Conservation (phyloP, 2,329 filamentous ascomycete genomes). For the Cladobotryum protrusum region DNA sequence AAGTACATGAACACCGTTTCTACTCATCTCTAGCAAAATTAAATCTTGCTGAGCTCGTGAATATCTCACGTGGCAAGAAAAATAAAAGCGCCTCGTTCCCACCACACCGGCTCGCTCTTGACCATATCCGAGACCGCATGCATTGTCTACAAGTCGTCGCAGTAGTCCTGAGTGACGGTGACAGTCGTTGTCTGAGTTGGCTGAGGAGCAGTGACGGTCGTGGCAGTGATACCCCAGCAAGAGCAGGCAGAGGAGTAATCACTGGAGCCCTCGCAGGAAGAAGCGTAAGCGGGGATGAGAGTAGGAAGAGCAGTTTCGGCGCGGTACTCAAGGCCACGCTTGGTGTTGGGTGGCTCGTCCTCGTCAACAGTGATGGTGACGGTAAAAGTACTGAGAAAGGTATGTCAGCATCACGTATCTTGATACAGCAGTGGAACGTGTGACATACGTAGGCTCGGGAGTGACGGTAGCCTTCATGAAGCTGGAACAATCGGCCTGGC, state of each 20-base stretch:
- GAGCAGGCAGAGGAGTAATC: constrained; percentile 38
- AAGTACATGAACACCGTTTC: too few species aligned
- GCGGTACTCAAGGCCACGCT: constrained; percentile 23
- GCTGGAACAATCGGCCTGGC: constrained; percentile 35
- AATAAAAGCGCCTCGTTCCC: too few species aligned
- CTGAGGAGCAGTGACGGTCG: constrained; percentile 30
- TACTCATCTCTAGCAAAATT: too few species aligned
- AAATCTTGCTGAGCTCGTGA: too few species aligned
- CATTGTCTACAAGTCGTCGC: constrained; percentile 27
- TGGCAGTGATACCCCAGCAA: constrained; percentile 39
- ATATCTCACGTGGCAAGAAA: not conserved
- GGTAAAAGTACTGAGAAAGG: constrained; percentile 25
- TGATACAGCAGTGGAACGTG: not conserved
- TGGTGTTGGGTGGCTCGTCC: constrained; percentile 18
- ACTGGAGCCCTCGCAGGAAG: constrained; percentile 26
- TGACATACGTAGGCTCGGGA: constrained; percentile 33
- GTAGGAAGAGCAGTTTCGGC: constrained; percentile 27
- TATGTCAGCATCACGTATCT: not conserved
- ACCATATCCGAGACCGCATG: too few species aligned
- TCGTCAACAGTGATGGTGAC: constrained; percentile 34
- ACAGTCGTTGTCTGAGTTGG: constrained; percentile 36
- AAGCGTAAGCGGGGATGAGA: constrained; percentile 35
- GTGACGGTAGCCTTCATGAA: constrained; percentile 35
- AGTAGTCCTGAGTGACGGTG: constrained; percentile 36
- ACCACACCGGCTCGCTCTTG: not conserved